A percentile compares a stretch with the other conserved stretches of the same genome.
These are phyloP conservation scores for Leccinum fibrillosum DNA, from an alignment of 768 basidiomycete species.

Conservation along the genomic window DNA sequence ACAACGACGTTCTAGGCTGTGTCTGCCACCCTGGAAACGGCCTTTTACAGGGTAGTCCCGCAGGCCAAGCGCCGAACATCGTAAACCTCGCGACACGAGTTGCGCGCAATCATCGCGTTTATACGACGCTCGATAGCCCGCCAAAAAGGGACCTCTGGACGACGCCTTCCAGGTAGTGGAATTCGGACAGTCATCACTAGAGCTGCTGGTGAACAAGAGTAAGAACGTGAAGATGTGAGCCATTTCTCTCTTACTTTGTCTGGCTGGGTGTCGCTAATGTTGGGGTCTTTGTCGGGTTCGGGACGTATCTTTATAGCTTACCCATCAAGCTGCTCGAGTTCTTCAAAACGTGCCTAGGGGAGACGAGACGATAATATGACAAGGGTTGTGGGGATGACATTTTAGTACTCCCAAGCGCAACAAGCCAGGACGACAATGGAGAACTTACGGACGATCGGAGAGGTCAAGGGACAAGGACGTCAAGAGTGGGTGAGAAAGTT, in stretches of 20 bases:
- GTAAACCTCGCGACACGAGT: constrained; percentile 33
- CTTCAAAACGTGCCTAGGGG: constrained; percentile 24
- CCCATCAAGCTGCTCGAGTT: constrained; percentile 33
- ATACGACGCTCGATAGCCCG: constrained; percentile 19
- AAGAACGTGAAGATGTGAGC: too few relatives aligned
- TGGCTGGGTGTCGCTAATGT: background rate
- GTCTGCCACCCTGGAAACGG: constrained; percentile 29
- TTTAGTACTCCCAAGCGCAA: constrained; percentile 13
- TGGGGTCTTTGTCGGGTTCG: background rate
- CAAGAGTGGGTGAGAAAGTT: too few relatives aligned
- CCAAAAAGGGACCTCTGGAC: background rate
- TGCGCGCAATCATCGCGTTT: constrained; percentile 31
- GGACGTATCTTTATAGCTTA: constrained; percentile 23
- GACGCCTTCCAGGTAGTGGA: constrained; percentile 29
- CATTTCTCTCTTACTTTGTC: too few relatives aligned
- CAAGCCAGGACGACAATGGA: constrained; percentile 20
- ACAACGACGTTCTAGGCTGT: constrained; percentile 24
- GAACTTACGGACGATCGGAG: constrained; percentile 20
- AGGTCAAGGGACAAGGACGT: constrained; percentile 9
- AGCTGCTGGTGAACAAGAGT: constrained; percentile 8
- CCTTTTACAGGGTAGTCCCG: constrained; percentile 12
- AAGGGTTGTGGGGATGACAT: constrained; percentile 6
- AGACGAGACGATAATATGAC: constrained; percentile 2
- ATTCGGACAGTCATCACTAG: constrained; percentile 32
- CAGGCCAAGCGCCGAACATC: constrained; percentile 27